Conservation (phyloP, 2,329 filamentous ascomycete genomes). For the Didymella pinodella region DNA sequence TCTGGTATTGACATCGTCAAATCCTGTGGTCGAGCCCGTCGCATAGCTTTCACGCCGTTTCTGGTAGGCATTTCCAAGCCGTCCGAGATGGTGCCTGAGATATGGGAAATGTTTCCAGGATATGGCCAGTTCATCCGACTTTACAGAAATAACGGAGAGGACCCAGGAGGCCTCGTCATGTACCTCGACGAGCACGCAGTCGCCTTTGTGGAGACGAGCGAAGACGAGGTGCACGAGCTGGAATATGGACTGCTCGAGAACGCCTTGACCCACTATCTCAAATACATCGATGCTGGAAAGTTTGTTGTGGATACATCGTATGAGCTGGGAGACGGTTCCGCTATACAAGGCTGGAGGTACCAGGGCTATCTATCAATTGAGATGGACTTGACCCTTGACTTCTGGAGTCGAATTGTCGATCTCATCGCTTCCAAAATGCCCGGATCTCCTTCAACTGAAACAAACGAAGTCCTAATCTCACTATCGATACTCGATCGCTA, state of each 20-base stretch:
- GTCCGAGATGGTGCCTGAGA: constrained; percentile 4
- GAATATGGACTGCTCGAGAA: constrained; percentile 1
- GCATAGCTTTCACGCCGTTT: constrained; percentile 10
- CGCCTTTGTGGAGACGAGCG: neutral
- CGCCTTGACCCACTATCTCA: constrained; percentile 3
- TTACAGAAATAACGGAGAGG: constrained; percentile 7
- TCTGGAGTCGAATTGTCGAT: constrained; percentile 6
- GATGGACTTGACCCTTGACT: neutral
- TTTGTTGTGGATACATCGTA: constrained; percentile 7
- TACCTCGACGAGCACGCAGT: constrained; percentile 1
- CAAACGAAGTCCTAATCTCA: constrained; percentile 1
- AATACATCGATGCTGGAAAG: constrained; percentile 4
- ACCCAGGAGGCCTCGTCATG: constrained; percentile 5
- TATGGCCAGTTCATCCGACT: constrained; percentile 4
- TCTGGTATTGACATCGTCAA: constrained; percentile 10
- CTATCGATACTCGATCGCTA: constrained; percentile 6
- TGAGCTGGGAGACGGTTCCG: constrained; percentile 1
- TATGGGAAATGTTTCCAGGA: constrained; percentile 3
- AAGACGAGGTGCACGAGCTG: constrained; percentile 1
- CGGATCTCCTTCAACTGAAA: constrained; percentile 1
- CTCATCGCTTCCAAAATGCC: constrained; percentile 3
- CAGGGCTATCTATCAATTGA: neutral
- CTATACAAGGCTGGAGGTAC: constrained; percentile 5
- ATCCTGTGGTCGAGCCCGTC: neutral
- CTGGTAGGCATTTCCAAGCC: constrained; percentile 1